Percentiles rank a stretch among this genome's conserved stretches.
Evolutionary conservation across 1,284 basidiomycete genomes (phyloP).

Genomic region (Ustilago esculenta): DNA sequence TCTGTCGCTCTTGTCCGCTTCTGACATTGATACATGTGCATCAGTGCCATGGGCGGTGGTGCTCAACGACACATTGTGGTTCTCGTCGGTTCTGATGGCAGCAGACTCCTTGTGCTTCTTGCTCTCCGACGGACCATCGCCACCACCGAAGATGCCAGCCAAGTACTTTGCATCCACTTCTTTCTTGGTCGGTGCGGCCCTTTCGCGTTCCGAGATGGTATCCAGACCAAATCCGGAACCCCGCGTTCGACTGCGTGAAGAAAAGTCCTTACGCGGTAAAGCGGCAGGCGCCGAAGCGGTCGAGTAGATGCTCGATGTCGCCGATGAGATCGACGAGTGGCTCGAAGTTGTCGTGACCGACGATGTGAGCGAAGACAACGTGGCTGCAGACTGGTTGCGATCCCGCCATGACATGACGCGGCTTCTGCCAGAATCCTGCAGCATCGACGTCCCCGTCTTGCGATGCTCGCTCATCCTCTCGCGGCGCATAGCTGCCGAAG

Average conservation of each 20-base stretch:
- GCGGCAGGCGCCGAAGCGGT: slow-evolving; percentile 56
- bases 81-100: slow-evolving; percentile 4
- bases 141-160: slow-evolving; percentile 55
- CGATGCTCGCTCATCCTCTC: slow-evolving; percentile 51
- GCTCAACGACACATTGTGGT: background rate
- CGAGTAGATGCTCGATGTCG: slow-evolving; percentile 52
- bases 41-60: background rate
- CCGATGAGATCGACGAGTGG: slow-evolving; percentile 36
- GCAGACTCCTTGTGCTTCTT: slow-evolving; percentile 21
- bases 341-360: slow-evolving; percentile 37
- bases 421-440: slow-evolving; percentile 40
- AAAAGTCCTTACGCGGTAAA: slow-evolving; percentile 39
- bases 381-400: slow-evolving; percentile 45
- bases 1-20: slow-evolving; percentile 12
- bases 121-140: slow-evolving; percentile 7
- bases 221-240: slow-evolving; percentile 45
- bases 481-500: slow-evolving; percentile 46
- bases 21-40: background rate
- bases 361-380: slow-evolving; percentile 34
- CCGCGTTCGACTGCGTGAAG: slow-evolving; percentile 21
- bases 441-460: slow-evolving; percentile 16
- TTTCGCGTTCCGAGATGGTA: slow-evolving; percentile 48
- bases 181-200: slow-evolving; percentile 22
- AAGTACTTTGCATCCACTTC: slow-evolving; percentile 54
- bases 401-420: slow-evolving; percentile 53